Evolutionary conservation across 1,284 basidiomycete species (phyloP).

Genomic region (Sporisorium graminicola): DNA sequence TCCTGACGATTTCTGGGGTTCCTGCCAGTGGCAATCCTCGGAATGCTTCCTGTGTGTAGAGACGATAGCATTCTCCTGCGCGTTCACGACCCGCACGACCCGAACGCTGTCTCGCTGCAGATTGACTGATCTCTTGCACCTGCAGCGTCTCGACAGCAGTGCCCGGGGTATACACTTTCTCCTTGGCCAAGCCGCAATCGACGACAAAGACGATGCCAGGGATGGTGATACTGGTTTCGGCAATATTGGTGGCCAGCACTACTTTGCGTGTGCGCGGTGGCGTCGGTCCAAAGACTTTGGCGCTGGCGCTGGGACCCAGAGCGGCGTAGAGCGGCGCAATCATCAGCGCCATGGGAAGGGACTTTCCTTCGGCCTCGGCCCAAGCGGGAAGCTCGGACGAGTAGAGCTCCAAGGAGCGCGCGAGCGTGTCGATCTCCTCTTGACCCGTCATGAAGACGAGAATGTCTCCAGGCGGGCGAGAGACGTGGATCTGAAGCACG

Average conservation of each 20-base stretch:
- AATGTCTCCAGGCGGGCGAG: conserved; percentile 85
- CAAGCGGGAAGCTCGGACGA: conserved; percentile 54
- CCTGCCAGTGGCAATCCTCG: conserved; percentile 39
- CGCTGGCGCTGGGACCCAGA: conserved; percentile 58
- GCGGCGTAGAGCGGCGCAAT: conserved; percentile 68
- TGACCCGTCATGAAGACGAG: conserved; percentile 96
- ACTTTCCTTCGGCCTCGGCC: conserved; percentile 46
- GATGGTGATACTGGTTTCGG: conserved; percentile 98
- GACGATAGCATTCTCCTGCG: conserved; percentile 63
- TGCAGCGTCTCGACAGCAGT: conserved; percentile 62
- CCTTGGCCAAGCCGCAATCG: conserved; percentile 86
- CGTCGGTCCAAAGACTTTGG: conserved; percentile 70
- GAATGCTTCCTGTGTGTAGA: conserved; percentile 60
- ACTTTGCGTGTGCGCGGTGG: conserved; percentile 84
- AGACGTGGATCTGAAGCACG: conserved; percentile 89
- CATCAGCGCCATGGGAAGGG: conserved; percentile 46
- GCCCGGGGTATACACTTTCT: conserved; percentile 79
- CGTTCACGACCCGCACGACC: conserved; percentile 66
- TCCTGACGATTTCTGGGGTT: conserved; percentile 62
- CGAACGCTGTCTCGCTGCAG: conserved; percentile 61
- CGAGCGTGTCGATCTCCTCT: conserved; percentile 93
- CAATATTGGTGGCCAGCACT: conserved; percentile 76
- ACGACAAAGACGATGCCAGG: conserved; percentile 95
- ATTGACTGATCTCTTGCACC: conserved; percentile 60
- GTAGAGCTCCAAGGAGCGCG: conserved; percentile 52